Conservation (phyloP, 75 land plant species). For the Ceratopteris richardii region DNA sequence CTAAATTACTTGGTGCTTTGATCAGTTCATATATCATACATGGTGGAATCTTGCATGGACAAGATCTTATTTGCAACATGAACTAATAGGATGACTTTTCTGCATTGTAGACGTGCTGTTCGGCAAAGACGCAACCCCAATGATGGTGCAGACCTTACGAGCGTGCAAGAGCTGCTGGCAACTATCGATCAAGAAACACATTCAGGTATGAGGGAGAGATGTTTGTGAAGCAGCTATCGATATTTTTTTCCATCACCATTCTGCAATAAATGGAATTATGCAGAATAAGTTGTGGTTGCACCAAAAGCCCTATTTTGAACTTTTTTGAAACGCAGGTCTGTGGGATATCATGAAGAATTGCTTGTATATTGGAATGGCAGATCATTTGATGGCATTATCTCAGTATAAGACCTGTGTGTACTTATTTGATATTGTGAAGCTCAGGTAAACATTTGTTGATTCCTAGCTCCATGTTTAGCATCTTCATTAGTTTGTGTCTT, state of each 20-base stretch:
- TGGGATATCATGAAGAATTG: conserved; percentile 71
- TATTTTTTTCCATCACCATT: no score
- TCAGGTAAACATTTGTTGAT: conserved; percentile 44
- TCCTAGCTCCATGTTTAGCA: no score
- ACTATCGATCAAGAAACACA: conserved; percentile 66
- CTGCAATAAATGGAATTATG: no score
- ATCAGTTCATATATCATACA: no score
- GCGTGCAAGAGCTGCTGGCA: conserved; percentile 66
- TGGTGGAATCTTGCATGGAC: no score
- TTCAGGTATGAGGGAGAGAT: conserved; percentile 51
- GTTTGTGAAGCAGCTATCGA: no score
- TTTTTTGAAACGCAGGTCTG: conserved; percentile 34
- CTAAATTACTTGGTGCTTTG: no score
- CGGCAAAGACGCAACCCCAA: conserved; percentile 82
- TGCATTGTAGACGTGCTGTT: conserved; percentile 61
- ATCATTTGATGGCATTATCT: conserved; percentile 79
- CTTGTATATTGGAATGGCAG: conserved; percentile 93
- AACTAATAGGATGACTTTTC: no score
- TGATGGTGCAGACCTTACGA: conserved; percentile 75
- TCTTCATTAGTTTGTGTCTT: no score
- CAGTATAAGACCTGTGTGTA: conserved; percentile 81
- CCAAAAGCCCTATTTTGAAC: no score
- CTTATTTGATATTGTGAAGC: conserved; percentile 72
- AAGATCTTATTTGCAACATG: no score
- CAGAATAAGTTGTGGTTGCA: no score